Evolutionary conservation across 1,284 basidiomycete genomes (phyloP), one percentile per base, ranked within the genome.

Genomic region (Cerioporus squamosus): DNA sequence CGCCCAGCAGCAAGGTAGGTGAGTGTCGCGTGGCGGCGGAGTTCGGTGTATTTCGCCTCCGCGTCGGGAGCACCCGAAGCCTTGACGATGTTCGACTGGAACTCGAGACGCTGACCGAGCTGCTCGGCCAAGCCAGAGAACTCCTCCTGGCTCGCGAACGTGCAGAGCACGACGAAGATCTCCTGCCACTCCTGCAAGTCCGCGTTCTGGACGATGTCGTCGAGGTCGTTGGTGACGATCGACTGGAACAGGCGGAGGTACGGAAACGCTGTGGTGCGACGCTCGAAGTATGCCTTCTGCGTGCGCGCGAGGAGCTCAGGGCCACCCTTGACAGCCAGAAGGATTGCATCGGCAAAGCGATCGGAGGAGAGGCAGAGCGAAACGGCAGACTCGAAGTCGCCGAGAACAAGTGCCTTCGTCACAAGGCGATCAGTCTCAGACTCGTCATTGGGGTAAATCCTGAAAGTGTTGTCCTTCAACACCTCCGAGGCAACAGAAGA

Each of bases 161-260:
- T 98, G 79, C 96, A 98, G 15, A 98, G 75, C 3, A 99, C 94
- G 46, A 98, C 96, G 68, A 99, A 98, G 57, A 97, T 93, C 75
- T 98, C 97, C 64, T 92, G 88, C 97, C 97, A 99, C 72, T 99
- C 96, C 55, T 86, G 80, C 42, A 98, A 74, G 68, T 99, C 95
- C 17, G 95, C 97, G 69, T 98, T 97, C 73, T 97, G 95, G 2
- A 97, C 95, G 57, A 98, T 89, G 75, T 97, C 95, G 42, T 87
- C 82, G 15, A 99, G 85, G 69, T 98, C 96, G 70, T 96, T 90
- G 51, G 90, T 91, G 58, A 98, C 94, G 69, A 99, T 95, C 23
- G 91, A 94, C 74, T 98, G 95, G 85, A 97, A 95, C 6, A 99
- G 84, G 36, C 97, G 93, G 23, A 98, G 85, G 76, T 98, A 98